A percentile compares a stretch with the other conserved stretches of the same genome.
Evolutionary conservation across 192 early-diverging fungal species (phyloP).

Genomic region (Mortierella alpina): DNA sequence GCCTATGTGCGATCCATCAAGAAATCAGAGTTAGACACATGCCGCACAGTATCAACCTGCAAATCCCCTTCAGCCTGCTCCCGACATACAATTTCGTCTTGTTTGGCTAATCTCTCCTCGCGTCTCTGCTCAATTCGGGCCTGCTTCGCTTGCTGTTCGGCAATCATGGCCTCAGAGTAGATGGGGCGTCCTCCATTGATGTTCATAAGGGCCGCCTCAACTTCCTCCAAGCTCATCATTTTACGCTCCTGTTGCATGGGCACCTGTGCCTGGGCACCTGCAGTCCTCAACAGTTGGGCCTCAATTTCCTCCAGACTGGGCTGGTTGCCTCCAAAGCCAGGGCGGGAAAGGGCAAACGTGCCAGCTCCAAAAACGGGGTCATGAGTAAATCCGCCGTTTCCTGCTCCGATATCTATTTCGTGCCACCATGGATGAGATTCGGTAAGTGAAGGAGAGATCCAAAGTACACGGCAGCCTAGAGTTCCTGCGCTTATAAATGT

Average conservation of each 20-base stretch:
- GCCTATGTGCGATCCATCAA: constrained; percentile 59
- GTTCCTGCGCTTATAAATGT: constrained; percentile 15
- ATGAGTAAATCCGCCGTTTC: constrained; percentile 27
- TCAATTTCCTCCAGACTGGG: constrained; percentile 66
- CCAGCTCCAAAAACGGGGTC: constrained; percentile 41
- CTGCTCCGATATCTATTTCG: constrained; percentile 24
- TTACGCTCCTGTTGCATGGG: constrained; percentile 55
- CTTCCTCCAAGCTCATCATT: constrained; percentile 76
- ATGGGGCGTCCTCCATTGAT: constrained; percentile 55
- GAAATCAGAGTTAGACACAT: background rate
- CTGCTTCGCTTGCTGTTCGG: constrained; percentile 38
- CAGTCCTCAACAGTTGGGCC: constrained; percentile 61
- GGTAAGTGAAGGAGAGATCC: no score
- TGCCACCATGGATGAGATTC: background rate
- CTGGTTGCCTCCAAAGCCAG: constrained; percentile 36
- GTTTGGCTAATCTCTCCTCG: constrained; percentile 47
- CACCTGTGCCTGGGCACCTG: constrained; percentile 30
- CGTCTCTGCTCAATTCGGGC: constrained; percentile 42
- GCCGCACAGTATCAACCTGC: background rate
- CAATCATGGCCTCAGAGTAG: constrained; percentile 53
- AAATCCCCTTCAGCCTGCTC: no score
- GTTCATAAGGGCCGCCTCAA: constrained; percentile 72
- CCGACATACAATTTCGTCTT: constrained; percentile 46
- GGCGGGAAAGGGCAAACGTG: constrained; percentile 44
- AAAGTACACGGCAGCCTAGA: constrained; percentile 16